These are phyloP conservation scores for Apiospora rasikravindrae DNA, from an alignment of 2,329 filamentous ascomycete species.

Conservation along the genomic window DNA sequence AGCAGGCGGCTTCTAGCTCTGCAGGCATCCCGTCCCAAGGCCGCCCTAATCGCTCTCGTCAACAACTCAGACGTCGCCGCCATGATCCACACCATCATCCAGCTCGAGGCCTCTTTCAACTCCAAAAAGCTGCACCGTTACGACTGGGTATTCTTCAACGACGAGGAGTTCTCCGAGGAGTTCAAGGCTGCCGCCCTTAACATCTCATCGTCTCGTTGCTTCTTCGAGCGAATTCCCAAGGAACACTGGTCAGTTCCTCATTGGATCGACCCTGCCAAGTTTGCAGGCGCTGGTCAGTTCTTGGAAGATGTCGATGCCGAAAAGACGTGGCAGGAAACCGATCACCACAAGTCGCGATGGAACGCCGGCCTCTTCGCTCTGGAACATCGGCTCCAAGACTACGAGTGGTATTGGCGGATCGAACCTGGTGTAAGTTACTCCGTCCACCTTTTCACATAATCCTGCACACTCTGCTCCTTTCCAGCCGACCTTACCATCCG, in stretches of 20 bases:
- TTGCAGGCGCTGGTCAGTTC: conserved; percentile 66
- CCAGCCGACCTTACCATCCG: neutral
- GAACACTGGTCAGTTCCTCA: conserved; percentile 78
- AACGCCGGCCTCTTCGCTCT: conserved; percentile 83
- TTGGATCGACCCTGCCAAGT: conserved; percentile 73
- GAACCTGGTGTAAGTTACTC: conserved; percentile 61
- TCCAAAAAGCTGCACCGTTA: conserved; percentile 74
- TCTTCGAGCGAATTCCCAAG: conserved; percentile 74
- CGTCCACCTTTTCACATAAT: too few relatives aligned
- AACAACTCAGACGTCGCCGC: conserved; percentile 72
- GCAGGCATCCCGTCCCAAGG: conserved; percentile 38
- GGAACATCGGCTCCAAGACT: conserved; percentile 70
- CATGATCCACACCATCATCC: conserved; percentile 71
- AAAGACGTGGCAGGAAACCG: conserved; percentile 68
- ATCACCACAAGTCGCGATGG: conserved; percentile 82
- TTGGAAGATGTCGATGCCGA: conserved; percentile 69
- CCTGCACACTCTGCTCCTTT: neutral
- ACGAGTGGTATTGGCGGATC: conserved; percentile 66
- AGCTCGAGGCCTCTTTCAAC: conserved; percentile 81
- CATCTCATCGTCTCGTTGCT: conserved; percentile 72
- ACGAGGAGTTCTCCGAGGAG: conserved; percentile 75
- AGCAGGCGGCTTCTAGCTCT: conserved; percentile 27
- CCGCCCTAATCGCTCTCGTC: conserved; percentile 68
- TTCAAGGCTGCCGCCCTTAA: conserved; percentile 74
- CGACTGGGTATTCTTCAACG: conserved; percentile 89